These are phyloP conservation scores for Cladosporium sphaerospermum DNA, from an alignment of 2,329 filamentous ascomycete genomes.

Conservation along the genomic window DNA sequence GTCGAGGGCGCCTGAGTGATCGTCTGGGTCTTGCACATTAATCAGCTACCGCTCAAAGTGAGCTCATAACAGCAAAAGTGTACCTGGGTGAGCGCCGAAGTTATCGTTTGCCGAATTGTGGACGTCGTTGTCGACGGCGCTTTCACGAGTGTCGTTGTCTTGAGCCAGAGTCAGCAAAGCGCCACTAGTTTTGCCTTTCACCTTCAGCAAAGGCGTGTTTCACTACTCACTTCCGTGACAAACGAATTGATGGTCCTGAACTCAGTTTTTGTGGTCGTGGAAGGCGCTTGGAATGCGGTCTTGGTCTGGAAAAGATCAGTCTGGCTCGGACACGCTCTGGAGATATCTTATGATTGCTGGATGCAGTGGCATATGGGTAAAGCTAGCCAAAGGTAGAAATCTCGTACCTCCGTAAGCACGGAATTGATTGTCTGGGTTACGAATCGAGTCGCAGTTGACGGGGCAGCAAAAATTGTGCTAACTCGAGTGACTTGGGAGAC, in stretches of 20 bases:
- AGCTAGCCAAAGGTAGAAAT: no score
- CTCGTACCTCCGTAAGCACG: neutral
- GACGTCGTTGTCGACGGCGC: neutral
- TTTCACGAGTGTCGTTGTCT: neutral
- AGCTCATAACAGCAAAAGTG: neutral
- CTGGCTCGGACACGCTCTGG: no score
- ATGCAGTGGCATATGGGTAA: no score
- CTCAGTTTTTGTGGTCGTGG: neutral
- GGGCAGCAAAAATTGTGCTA: neutral
- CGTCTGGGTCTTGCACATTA: neutral
- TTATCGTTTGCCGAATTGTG: neutral
- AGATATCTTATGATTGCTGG: no score
- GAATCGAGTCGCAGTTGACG: neutral
- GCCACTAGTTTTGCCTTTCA: no score
- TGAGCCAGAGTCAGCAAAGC: neutral
- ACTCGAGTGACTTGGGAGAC: neutral
- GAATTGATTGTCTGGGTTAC: neutral
- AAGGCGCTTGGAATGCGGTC: neutral
- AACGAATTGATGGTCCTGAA: neutral
- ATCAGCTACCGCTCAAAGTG: neutral
- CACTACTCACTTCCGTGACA: neutral
- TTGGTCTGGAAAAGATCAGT: neutral
- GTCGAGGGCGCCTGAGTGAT: neutral
- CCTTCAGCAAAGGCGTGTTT: no score
- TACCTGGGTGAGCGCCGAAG: neutral